A percentile compares a stretch with the other conserved stretches of the same genome.
These are phyloP conservation scores for Phaseolus lunatus DNA, from an alignment of 306 rosid genomes.

Conservation along the genomic window DNA sequence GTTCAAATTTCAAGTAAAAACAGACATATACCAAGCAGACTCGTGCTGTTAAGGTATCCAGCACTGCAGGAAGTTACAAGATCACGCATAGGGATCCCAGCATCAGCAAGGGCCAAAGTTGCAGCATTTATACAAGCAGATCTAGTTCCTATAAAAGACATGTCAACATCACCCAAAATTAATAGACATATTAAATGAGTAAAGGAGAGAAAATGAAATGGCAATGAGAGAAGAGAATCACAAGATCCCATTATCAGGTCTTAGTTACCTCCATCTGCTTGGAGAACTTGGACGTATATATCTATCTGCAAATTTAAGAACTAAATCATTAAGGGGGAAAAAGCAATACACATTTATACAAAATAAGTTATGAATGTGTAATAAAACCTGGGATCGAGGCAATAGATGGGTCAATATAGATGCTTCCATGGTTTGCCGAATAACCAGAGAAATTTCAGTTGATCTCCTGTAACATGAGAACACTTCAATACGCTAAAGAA, in stretches of 20 bases:
- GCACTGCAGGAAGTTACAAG: conserved; percentile 93
- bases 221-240: conserved; percentile 22
- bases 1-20: conserved; percentile 29
- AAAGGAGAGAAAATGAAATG: conserved; percentile 11
- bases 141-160: conserved; percentile 71
- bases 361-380: conserved; percentile 37
- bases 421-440: conserved; percentile 92
- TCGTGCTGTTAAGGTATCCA: conserved; percentile 87
- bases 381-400: conserved; percentile 90
- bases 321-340: conserved; percentile 39
- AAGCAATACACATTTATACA: neutral
- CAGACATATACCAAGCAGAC: conserved; percentile 74
- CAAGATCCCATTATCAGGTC: conserved; percentile 29
- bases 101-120: conserved; percentile 93
- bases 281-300: conserved; percentile 92
- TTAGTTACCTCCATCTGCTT: conserved; percentile 84
- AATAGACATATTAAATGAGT: conserved; percentile 33
- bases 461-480: conserved; percentile 73
- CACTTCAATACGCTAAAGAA: conserved; percentile 35
- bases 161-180: conserved; percentile 38
- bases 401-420: conserved; percentile 82
- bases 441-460: conserved; percentile 89
- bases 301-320: conserved; percentile 67
- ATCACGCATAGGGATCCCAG: conserved; percentile 95
- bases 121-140: conserved; percentile 98